Evolutionary conservation across 2,329 filamentous ascomycete genomes (phyloP), one percentile per base, ranked within the genome.

Genomic region (Thelonectria olida): DNA sequence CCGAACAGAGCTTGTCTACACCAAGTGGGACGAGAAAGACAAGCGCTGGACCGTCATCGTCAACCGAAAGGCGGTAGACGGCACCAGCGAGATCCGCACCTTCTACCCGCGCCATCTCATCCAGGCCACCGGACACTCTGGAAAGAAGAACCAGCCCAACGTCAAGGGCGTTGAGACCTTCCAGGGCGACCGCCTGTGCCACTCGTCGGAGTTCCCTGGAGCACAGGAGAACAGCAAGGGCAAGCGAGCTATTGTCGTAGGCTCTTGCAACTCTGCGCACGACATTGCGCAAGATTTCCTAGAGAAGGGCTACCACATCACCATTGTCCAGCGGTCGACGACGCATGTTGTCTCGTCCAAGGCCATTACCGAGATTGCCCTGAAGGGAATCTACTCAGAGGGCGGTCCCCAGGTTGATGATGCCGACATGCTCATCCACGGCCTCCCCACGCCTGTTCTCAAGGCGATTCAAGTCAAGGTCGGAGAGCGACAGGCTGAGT

Each of bases 271-370:
- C 74, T 90, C 87, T 0, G 87, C 81, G 6, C 88, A 90, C 67
- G 90, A 92, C 64, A 91, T 91, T 56, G 85, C 87, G 0, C 88
- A 91, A 58, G 87, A 91, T 63, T 91, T 84, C 67, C 81, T 85
- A 34, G 88, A 91, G 67, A 86, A 87, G 50, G 90, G 90, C 0
- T 88, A 88, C 63, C 79, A 86, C 3, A 85, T 91, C 1, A 92
- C 90, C 0, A 88, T 92, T 74, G 82, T 92, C 0, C 90, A 92
- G 74, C 84, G 90, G 4, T 87, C 85, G 1, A 85, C 83, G 7
- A 92, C 90, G 0, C 86, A 84, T 54, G 88, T 92, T 3, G 79
- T 91, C 0, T 85, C 86, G 0, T 86, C 85, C 7, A 74, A 82
- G 12, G 79, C 83, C 1, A 81, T 86, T 6, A 77, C 81, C 2